Percentiles rank a stretch among this genome's conserved stretches.
These are phyloP conservation scores for Aspergillus sp. DNA, from an alignment of 2,329 filamentous ascomycete species.

Conservation along the genomic window DNA sequence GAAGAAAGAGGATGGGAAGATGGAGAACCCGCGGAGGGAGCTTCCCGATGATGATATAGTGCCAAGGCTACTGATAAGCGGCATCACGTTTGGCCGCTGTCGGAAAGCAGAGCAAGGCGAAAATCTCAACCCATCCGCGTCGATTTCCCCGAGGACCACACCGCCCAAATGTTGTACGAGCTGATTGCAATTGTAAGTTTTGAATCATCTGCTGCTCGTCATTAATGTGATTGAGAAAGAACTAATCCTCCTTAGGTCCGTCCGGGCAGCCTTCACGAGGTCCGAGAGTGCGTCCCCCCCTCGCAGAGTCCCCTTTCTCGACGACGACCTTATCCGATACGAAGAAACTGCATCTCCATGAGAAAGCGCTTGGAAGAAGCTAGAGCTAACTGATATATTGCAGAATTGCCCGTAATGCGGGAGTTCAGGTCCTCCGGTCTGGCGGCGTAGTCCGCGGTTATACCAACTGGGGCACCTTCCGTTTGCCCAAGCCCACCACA, in stretches of 20 bases:
- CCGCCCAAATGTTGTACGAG: slow-evolving; percentile 80
- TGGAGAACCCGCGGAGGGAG: slow-evolving; percentile 17
- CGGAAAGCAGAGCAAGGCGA: slow-evolving; percentile 7
- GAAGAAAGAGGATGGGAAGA: slow-evolving; percentile 6
- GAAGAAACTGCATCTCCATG: background rate
- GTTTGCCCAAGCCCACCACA: slow-evolving; percentile 72
- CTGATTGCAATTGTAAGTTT: slow-evolving; percentile 85
- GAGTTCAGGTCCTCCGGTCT: slow-evolving; percentile 73
- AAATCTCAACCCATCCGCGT: slow-evolving; percentile 17
- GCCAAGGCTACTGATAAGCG: slow-evolving; percentile 23
- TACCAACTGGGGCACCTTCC: slow-evolving; percentile 92
- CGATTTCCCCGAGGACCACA: slow-evolving; percentile 1
- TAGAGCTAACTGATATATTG: slow-evolving; percentile 2
- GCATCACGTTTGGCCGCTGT: slow-evolving; percentile 2
- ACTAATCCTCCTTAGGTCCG: slow-evolving; percentile 63
- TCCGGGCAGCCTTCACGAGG: slow-evolving; percentile 81
- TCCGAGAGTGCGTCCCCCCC: slow-evolving; percentile 73
- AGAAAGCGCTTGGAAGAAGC: background rate
- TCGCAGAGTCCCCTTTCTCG: background rate
- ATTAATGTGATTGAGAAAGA: background rate
- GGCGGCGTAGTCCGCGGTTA: slow-evolving; percentile 89
- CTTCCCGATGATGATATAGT: slow-evolving; percentile 23
- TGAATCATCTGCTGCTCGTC: background rate
- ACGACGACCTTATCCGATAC: slow-evolving; percentile 2
- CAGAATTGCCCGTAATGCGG: slow-evolving; percentile 84